These are phyloP conservation scores for Evansstolkia leycettana DNA, from an alignment of 495 filamentous ascomycete genomes.

Conservation along the genomic window DNA sequence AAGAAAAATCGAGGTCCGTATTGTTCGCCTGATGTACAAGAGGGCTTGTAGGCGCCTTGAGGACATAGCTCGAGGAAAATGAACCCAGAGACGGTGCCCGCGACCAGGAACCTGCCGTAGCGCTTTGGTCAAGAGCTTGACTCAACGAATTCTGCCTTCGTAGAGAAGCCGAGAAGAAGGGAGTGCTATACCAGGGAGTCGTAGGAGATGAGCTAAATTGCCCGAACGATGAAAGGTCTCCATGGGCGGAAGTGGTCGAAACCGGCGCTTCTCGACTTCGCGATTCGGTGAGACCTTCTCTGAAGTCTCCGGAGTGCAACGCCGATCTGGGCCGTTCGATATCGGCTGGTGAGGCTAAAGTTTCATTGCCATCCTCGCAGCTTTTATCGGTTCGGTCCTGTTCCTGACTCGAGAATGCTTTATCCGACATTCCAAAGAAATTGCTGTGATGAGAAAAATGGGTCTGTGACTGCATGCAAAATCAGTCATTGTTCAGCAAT, in stretches of 20 bases:
- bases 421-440: no score
- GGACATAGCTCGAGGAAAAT: conserved; percentile 70
- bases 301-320: conserved; percentile 82
- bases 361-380: conserved; percentile 5
- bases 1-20: conserved; percentile 62
- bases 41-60: conserved; percentile 84
- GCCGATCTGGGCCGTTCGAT: conserved; percentile 81
- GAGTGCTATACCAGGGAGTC: conserved; percentile 34
- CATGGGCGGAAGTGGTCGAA: conserved; percentile 2
- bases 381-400: neutral
- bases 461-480: no score
- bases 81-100: conserved; percentile 58
- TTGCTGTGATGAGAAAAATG: no score
- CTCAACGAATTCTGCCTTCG: conserved; percentile 7
- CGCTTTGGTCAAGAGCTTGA: conserved; percentile 8
- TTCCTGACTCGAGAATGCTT: neutral
- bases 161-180: conserved; percentile 10
- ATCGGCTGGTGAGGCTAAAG: conserved; percentile 30
- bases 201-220: conserved; percentile 32
- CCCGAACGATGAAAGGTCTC: conserved; percentile 8
- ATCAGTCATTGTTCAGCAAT: no score
- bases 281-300: conserved; percentile 36
- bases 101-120: conserved; percentile 13
- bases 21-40: conserved; percentile 83
- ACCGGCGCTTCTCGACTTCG: conserved; percentile 9